phyloP scores from a whole-genome alignment of 176 grass and related monocot genomes.

The Thalia dealbata region DNA sequence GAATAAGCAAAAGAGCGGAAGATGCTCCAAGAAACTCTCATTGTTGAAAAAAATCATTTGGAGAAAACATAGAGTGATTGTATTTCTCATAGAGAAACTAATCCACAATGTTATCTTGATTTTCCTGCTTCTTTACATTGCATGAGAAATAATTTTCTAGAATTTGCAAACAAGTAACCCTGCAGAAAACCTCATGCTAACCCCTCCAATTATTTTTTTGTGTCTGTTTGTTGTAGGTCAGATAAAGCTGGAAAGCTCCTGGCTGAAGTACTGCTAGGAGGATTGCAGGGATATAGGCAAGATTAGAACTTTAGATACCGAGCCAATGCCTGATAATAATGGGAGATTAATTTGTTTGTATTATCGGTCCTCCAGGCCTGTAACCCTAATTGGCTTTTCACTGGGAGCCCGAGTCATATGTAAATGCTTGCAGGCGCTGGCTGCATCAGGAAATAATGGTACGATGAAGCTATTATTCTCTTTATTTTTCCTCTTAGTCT shows the following conservation, averaged over 20 bases:
- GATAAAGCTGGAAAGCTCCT: slow-evolving; percentile 96
- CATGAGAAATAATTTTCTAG: too few relatives aligned
- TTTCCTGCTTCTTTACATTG: too few relatives aligned
- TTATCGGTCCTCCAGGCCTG: slow-evolving; percentile 42
- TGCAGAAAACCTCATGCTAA: too few relatives aligned
- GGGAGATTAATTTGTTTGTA: slow-evolving; percentile 8
- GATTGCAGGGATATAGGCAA: slow-evolving; percentile 89
- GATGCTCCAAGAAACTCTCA: neutral
- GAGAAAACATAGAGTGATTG: too few relatives aligned
- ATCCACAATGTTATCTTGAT: too few relatives aligned
- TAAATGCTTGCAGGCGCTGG: slow-evolving; percentile 76
- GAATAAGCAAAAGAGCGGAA: neutral
- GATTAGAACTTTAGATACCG: neutral
- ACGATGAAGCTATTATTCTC: neutral
- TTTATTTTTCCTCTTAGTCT: neutral
- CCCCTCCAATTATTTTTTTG: neutral
- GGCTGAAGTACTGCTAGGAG: slow-evolving; percentile 73
- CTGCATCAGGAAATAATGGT: slow-evolving; percentile 61
- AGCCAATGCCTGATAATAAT: neutral
- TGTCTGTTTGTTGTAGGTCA: slow-evolving; percentile 51
- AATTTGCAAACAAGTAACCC: too few relatives aligned
- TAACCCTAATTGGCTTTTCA: slow-evolving; percentile 86
- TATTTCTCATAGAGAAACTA: too few relatives aligned
- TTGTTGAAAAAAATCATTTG: too few relatives aligned
- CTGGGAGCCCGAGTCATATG: slow-evolving; percentile 79